These are phyloP conservation scores for Neospora caninum DNA, from an alignment of 169 alveolate species.

Conservation along the genomic window DNA sequence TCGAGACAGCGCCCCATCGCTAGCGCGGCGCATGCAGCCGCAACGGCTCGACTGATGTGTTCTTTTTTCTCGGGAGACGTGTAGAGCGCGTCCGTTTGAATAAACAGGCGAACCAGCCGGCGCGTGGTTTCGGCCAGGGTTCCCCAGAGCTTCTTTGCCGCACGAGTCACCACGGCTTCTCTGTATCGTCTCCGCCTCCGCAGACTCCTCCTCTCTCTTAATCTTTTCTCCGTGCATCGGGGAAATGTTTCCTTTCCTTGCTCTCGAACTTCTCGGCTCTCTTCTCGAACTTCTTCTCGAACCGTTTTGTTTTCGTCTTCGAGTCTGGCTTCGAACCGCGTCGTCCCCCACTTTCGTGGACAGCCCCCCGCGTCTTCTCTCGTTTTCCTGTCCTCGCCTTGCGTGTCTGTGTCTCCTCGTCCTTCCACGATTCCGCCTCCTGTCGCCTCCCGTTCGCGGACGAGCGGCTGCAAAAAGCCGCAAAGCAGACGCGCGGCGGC, in stretches of 20 bases:
- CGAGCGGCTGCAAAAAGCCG: neutral
- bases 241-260: too few species aligned
- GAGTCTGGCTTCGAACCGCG: too few species aligned
- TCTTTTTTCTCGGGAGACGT: neutral
- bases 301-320: too few species aligned
- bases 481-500: neutral
- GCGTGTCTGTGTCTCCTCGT: too few species aligned
- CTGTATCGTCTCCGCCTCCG: neutral
- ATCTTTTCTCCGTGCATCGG: too few species aligned
- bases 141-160: neutral
- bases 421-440: too few species aligned
- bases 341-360: too few species aligned
- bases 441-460: neutral
- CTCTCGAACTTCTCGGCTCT: neutral
- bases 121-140: neutral
- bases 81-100: neutral
- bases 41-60: neutral
- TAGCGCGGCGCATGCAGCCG: constrained; percentile 16
- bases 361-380: too few species aligned
- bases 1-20: neutral
- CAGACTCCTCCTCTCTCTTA: neutral
- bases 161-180: neutral
- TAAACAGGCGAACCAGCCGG: neutral
- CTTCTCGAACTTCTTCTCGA: too few species aligned
- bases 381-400: too few species aligned